Evolutionary conservation across 2,329 filamentous ascomycete species (phyloP), one percentile per base, ranked within the genome.

Genomic region (Stylonectria norvegica): DNA sequence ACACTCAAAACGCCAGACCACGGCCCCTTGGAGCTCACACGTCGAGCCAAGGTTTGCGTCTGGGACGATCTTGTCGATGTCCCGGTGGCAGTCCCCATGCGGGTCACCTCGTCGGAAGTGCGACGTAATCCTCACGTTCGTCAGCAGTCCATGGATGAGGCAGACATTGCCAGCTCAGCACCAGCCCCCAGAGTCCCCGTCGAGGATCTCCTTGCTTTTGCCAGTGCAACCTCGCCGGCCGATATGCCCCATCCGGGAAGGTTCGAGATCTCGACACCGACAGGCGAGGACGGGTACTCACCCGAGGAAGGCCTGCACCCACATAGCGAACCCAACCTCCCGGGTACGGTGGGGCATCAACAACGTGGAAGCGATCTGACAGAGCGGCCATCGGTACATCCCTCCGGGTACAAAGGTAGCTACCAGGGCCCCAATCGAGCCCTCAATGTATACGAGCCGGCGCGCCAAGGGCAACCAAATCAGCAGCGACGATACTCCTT

Each of bases 41-140:
- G 93, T 48, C 78, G 93, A 52, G 85, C 89, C 34, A 83, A 91
- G 55, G 91, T 98, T 14, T 95, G 89, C 56, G 91, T 98, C 10
- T 98, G 93, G 93, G 93, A 98, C 59, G 93, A 98, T 60, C 71
- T 97, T 16, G 93, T 98, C 16, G 93, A 98, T 57, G 86, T 98
- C 12, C 93, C 93, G 2, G 85, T 97, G 34, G 93, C 90, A 3
- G 89, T 96, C 20, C 91, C 91, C 17, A 83, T 98, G 74, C 83
- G 87, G 35, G 79, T 80, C 7, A 86, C 90, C 6, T 91, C 87
- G 4, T 82, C 83, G n/a, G 91, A 97, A 58, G 84, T 88, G 71
- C 82, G 84, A 43, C 79, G 86, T 38, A 81, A 80, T 52, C 48
- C 76, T 15, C 35, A 66, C 63, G 37, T 71, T 69, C 55, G 63